Evolutionary conservation across 768 basidiomycete species (phyloP).

Genomic region (Cubamyces sp.): DNA sequence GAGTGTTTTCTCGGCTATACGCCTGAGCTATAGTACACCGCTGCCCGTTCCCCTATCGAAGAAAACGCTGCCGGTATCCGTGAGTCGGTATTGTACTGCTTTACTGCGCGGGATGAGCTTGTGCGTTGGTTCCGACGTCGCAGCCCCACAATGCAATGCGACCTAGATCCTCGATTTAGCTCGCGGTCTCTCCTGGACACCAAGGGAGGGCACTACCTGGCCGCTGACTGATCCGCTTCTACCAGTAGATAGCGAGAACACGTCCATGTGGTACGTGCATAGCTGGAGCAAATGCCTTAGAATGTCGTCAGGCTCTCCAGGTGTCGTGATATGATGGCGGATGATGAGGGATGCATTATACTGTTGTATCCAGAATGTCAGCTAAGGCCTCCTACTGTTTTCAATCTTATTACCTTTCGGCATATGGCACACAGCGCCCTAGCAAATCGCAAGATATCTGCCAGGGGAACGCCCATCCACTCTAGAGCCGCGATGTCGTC

Average conservation of each 20-base stretch:
- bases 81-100: constrained; percentile 73
- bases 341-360: constrained; percentile 57
- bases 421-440: constrained; percentile 64
- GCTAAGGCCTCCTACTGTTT: not conserved
- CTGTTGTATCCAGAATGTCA: constrained; percentile 39
- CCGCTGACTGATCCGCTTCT: constrained; percentile 79
- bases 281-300: constrained; percentile 63
- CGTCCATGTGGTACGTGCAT: constrained; percentile 72
- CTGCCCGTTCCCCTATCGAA: constrained; percentile 75
- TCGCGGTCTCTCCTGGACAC: not conserved
- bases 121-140: constrained; percentile 35
- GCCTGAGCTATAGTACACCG: constrained; percentile 53
- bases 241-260: constrained; percentile 71
- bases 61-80: constrained; percentile 65
- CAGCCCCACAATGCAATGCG: constrained; percentile 62
- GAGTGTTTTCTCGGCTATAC: not conserved
- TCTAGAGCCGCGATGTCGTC: constrained; percentile 71
- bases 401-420: constrained; percentile 45
- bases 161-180: constrained; percentile 43
- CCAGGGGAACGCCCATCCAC: constrained; percentile 65
- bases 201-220: constrained; percentile 50
- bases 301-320: constrained; percentile 64
- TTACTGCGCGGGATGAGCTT: constrained; percentile 52
- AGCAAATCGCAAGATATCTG: constrained; percentile 58
- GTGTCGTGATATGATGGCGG: constrained; percentile 58